A percentile compares a stretch with the other conserved stretches of the same genome.
These are phyloP conservation scores for Phalaenopsis aphrodite DNA, from an alignment of 106 monocot genomes.

Conservation along the genomic window DNA sequence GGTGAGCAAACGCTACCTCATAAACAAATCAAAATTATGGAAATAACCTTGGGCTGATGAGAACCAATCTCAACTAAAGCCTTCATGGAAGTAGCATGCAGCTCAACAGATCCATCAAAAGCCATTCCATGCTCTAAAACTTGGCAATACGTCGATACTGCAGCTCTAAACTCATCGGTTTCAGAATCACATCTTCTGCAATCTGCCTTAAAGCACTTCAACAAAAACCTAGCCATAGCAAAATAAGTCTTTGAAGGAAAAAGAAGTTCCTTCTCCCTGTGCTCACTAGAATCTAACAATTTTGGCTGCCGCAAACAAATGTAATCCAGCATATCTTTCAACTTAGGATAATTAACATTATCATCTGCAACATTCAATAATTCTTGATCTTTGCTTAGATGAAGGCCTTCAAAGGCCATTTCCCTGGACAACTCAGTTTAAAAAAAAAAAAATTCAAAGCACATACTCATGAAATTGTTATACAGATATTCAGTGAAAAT, in stretches of 20 bases:
- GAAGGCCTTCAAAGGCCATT: constrained; percentile 86
- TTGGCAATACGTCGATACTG: constrained; percentile 42
- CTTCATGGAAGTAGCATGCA: constrained; percentile 68
- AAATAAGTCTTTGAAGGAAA: constrained; percentile 78
- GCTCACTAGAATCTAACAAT: constrained; percentile 41
- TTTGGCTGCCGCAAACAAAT: constrained; percentile 60
- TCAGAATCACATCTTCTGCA: constrained; percentile 17
- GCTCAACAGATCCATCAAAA: constrained; percentile 75
- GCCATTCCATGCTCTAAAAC: constrained; percentile 84
- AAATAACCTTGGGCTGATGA: constrained; percentile 52
- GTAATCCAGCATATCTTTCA: constrained; percentile 64
- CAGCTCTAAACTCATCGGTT: constrained; percentile 19
- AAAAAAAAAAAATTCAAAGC: not conserved
- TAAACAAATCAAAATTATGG: constrained; percentile 11
- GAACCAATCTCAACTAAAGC: constrained; percentile 76
- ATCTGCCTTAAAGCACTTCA: constrained; percentile 81
- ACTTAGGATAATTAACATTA: constrained; percentile 52
- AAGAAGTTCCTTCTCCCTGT: constrained; percentile 46
- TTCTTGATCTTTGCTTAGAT: constrained; percentile 46
- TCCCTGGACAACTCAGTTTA: constrained; percentile 37
- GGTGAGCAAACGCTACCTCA: not conserved
- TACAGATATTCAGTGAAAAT: not conserved
- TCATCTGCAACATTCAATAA: constrained; percentile 12
- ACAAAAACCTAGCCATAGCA: constrained; percentile 81
- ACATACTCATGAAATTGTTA: not conserved